A percentile compares a stretch with the other conserved stretches of the same genome.
Evolutionary conservation across 164 flowering plant genomes (phyloP).

Genomic region (Cinnamomum micranthum): DNA sequence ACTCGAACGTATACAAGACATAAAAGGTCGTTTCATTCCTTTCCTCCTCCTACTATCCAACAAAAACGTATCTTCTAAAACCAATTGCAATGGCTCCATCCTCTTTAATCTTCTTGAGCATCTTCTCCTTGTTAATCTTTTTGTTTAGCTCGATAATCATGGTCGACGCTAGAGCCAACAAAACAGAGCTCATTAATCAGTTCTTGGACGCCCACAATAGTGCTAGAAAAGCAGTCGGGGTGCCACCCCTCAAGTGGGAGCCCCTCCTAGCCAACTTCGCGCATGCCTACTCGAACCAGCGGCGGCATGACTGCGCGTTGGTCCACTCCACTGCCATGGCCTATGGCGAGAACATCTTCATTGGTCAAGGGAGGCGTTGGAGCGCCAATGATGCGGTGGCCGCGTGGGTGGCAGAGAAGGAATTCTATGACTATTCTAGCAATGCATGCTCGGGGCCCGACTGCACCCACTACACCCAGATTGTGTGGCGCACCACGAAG

Average conservation of each 20-base stretch:
- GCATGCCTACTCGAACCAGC: constrained; percentile 18
- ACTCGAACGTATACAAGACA: too few species aligned
- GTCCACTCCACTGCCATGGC: constrained; percentile 13
- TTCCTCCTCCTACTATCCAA: too few species aligned
- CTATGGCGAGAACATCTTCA: constrained; percentile 20
- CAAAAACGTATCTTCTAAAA: too few species aligned
- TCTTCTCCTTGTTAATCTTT: too few species aligned
- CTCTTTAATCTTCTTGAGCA: too few species aligned
- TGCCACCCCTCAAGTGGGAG: constrained; percentile 21
- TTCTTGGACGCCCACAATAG: constrained; percentile 20
- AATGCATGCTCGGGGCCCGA: constrained; percentile 11
- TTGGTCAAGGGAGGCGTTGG: constrained; percentile 18
- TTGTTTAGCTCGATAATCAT: not conserved
- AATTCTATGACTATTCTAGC: constrained; percentile 9
- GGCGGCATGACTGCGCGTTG: constrained; percentile 21
- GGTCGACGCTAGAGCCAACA: not conserved
- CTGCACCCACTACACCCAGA: constrained; percentile 23
- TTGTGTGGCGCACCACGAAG: constrained; percentile 22
- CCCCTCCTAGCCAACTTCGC: constrained; percentile 20
- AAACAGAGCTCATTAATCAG: constrained; percentile 9
- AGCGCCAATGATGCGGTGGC: constrained; percentile 10
- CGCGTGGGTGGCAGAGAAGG: constrained; percentile 19
- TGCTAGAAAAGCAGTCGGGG: constrained; percentile 21
- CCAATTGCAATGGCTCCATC: too few species aligned
- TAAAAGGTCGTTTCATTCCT: too few species aligned